phyloP scores from a whole-genome alignment of 169 alveolate species.

The Neospora caninum region DNA sequence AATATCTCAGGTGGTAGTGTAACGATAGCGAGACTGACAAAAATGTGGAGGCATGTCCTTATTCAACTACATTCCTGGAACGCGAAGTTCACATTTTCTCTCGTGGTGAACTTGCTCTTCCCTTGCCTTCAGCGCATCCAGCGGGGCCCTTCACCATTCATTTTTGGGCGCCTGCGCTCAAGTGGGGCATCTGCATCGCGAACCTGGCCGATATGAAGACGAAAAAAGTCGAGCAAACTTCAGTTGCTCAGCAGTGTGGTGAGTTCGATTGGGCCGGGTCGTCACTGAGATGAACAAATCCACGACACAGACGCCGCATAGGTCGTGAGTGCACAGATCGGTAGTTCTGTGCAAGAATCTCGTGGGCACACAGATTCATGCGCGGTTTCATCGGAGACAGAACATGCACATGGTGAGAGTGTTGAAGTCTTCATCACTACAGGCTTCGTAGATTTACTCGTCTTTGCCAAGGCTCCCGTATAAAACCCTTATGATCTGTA shows the following conservation, averaged over 20 bases:
- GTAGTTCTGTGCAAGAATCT: background rate
- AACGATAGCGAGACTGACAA: no score
- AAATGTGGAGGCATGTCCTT: no score
- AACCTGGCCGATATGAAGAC: slow-evolving; percentile 88
- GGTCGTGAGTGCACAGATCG: background rate
- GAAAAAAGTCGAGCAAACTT: slow-evolving; percentile 83
- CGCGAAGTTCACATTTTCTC: background rate
- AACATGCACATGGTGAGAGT: no score
- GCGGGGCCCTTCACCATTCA: slow-evolving; percentile 95
- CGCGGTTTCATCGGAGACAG: no score
- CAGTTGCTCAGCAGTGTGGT: slow-evolving; percentile 90
- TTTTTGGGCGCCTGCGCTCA: slow-evolving; percentile 94
- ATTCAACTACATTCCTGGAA: no score
- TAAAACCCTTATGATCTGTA: no score
- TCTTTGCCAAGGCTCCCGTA: no score
- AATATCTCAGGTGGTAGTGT: no score
- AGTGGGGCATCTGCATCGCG: slow-evolving; percentile 93
- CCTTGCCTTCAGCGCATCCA: slow-evolving; percentile 79
- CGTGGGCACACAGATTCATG: background rate
- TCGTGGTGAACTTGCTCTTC: background rate
- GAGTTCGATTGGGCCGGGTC: background rate
- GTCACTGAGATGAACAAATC: background rate
- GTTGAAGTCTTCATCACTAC: no score
- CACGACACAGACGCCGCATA: background rate
- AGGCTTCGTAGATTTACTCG: no score